These are phyloP conservation scores for Suhomyces terraborum DNA, from an alignment of 1,139 yeast species.

Conservation along the genomic window DNA sequence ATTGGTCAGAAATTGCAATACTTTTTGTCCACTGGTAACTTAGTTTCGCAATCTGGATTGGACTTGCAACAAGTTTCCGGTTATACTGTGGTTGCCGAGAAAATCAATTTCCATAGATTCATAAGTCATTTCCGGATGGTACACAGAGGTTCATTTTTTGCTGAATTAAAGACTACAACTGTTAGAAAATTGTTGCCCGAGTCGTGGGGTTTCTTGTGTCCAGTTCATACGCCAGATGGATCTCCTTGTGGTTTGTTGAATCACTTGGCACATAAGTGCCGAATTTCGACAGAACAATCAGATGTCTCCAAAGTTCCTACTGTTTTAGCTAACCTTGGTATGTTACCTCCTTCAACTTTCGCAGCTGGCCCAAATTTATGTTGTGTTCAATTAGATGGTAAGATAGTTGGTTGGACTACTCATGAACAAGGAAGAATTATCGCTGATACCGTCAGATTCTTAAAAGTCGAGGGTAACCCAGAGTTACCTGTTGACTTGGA, in stretches of 20 bases:
- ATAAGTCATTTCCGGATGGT: constrained; percentile 98
- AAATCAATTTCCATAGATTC: constrained; percentile 94
- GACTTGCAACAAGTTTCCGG: constrained; percentile 99
- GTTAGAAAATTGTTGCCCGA: constrained; percentile 96
- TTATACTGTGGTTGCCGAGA: constrained; percentile 97
- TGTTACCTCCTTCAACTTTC: constrained; percentile 70
- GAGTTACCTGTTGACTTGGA: constrained; percentile 84
- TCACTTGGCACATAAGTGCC: constrained; percentile 95
- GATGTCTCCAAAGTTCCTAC: constrained; percentile 75
- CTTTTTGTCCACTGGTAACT: constrained; percentile 93
- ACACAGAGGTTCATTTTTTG: constrained; percentile 99
- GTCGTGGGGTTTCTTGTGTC: constrained; percentile 98
- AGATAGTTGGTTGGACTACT: constrained; percentile 90
- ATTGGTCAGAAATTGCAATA: constrained; percentile 94
- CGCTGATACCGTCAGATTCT: constrained; percentile 86
- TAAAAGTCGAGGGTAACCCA: constrained; percentile 85
- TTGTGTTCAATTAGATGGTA: constrained; percentile 93
- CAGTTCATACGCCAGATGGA: constrained; percentile 99
- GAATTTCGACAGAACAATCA: constrained; percentile 72
- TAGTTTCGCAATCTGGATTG: constrained; percentile 94
- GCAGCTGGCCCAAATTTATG: constrained; percentile 88
- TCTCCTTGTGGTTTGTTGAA: constrained; percentile 98
- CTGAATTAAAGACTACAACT: constrained; percentile 95
- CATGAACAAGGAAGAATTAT: constrained; percentile 85
- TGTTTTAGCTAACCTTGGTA: constrained; percentile 74